These are phyloP conservation scores for Pholiota conissans DNA, from an alignment of 768 basidiomycete species.

Conservation along the genomic window DNA sequence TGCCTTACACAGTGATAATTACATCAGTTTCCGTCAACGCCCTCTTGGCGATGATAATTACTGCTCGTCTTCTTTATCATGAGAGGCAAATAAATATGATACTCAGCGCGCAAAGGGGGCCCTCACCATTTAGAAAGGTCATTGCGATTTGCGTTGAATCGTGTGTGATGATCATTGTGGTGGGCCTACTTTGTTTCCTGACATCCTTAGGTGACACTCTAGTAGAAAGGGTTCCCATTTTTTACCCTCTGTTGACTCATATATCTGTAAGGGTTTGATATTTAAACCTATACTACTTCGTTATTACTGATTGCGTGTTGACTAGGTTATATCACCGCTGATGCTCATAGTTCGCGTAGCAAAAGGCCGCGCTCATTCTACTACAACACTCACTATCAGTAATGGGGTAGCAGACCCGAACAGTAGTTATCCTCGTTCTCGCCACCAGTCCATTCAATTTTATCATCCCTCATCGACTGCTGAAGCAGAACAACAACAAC, in stretches of 20 bases:
- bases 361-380: background rate
- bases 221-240: background rate
- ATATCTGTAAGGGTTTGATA: background rate
- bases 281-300: background rate
- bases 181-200: background rate
- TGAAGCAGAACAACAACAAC: background rate
- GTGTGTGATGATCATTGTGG: conserved; percentile 5
- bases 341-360: background rate
- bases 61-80: conserved; percentile 5
- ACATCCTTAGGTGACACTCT: background rate
- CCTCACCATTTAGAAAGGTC: conserved; percentile 2
- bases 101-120: background rate
- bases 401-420: background rate
- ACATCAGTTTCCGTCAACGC: background rate
- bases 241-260: background rate
- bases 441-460: background rate
- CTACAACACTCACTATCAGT: background rate
- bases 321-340: background rate
- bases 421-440: too few relatives aligned
- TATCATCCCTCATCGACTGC: background rate
- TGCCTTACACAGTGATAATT: too few relatives aligned
- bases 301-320: background rate
- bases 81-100: background rate
- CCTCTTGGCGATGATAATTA: conserved; percentile 5
- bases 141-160: conserved; percentile 15